A percentile compares a stretch with the other conserved stretches of the same genome.
Evolutionary conservation across 2,329 filamentous ascomycete species (phyloP).

Genomic region (Ophiosphaerella narmari): DNA sequence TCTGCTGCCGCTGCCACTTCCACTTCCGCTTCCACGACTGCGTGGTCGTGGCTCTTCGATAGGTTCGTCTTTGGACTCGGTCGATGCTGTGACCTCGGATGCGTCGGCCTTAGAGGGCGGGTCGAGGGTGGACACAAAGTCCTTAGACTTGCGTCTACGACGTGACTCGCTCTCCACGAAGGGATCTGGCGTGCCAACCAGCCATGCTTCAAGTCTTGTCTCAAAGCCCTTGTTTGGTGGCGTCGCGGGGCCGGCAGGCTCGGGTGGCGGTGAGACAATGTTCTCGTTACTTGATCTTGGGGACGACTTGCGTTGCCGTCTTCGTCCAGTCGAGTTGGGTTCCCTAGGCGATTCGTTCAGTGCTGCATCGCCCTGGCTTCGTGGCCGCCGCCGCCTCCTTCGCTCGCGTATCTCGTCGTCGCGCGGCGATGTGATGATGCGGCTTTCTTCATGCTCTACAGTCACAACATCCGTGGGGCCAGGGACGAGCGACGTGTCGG

Average conservation of each 20-base stretch:
- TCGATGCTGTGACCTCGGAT: slow-evolving; percentile 32
- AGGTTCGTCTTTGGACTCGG: slow-evolving; percentile 24
- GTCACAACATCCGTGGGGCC: slow-evolving; percentile 30
- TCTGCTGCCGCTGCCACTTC: slow-evolving; percentile 27
- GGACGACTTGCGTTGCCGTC: slow-evolving; percentile 31
- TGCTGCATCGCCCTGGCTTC: slow-evolving; percentile 28
- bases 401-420: slow-evolving; percentile 35
- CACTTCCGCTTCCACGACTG: slow-evolving; percentile 28
- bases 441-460: slow-evolving; percentile 35
- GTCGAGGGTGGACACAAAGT: slow-evolving; percentile 36
- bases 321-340: slow-evolving; percentile 18
- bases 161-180: slow-evolving; percentile 51
- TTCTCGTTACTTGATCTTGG: slow-evolving; percentile 30
- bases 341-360: slow-evolving; percentile 31
- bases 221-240: slow-evolving; percentile 51
- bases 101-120: slow-evolving; percentile 27
- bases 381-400: slow-evolving; percentile 33
- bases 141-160: slow-evolving; percentile 33
- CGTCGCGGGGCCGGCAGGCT: slow-evolving; percentile 31
- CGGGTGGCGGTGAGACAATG: slow-evolving; percentile 14
- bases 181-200: slow-evolving; percentile 61
- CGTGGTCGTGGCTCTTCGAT: slow-evolving; percentile 25
- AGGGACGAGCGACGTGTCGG: slow-evolving; percentile 30
- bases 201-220: slow-evolving; percentile 65
- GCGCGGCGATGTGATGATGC: slow-evolving; percentile 16